Evolutionary conservation across 192 early-diverging fungal genomes (phyloP), one percentile per base, ranked within the genome.

Genomic region (Rhizoclosmatium sp.): DNA sequence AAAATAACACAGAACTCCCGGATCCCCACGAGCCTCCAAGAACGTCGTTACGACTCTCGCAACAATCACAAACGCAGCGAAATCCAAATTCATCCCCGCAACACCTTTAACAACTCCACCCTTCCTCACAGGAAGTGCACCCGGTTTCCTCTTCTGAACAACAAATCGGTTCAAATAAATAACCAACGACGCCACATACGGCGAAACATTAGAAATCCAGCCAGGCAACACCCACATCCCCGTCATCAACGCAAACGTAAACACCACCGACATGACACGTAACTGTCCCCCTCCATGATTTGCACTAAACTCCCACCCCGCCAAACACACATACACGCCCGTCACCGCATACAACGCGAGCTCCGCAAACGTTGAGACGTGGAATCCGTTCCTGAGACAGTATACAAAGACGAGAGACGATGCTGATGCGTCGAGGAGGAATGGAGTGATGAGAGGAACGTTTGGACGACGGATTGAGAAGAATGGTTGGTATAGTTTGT

Each of bases 341-440:
- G 61, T 45, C 4, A 45, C 9, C 4, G 59, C 58, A 39, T 44
- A 75, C 10, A 75, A 42, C 39, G 59, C 72, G 23, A 75, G 46
- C 39, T 75, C 72, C 7, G 59, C 58, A 42, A 46, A 75, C 60
- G 72, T 56, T 5, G 72, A 44, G 31, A 45, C n/a, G 23, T n/a
- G 9, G 23, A 62, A 19, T 16, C 72, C 58, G 41, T 16, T 49
- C 7, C 58, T 41, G 23, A 75, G 9, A 59, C 59, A 60, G 42
- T n/a, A 44, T 3, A 49, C 72, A 41, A 75, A n/a, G 12, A 75
- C 60, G 31, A 75, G 72, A n/a, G 46, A 60, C 21, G 72, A 75
- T 5, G 72, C 72, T 4, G 45, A 19, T 21, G 72, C 72, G 47
- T 75, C 72, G 12, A 75, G 42, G 31, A 64, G 9, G 47, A 44